Conservation (phyloP, 495 filamentous ascomycete species). For the Penicillium crystallinum region DNA sequence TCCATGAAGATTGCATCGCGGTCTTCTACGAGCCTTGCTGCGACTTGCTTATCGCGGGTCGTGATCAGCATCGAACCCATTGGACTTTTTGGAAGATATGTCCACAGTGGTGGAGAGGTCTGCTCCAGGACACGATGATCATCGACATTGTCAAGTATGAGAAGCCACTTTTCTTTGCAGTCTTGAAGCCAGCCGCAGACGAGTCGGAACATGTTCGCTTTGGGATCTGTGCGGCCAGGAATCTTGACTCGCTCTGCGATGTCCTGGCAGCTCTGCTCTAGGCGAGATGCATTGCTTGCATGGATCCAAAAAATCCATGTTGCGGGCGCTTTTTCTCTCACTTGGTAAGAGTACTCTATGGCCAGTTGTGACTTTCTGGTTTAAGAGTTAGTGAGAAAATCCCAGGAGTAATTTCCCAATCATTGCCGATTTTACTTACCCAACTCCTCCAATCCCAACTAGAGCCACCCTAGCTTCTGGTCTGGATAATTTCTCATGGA, state of each 20-base stretch:
- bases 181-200: not conserved
- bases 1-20: no score
- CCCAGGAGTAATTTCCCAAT: not conserved
- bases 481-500: not conserved
- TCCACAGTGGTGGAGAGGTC: slow-evolving; percentile 15
- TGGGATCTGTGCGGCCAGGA: not conserved
- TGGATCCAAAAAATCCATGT: not conserved
- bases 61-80: slow-evolving; percentile 19
- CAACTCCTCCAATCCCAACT: not conserved
- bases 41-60: no score
- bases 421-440: not conserved
- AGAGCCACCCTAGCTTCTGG: not conserved
- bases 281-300: not conserved
- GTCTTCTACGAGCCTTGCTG: no score
- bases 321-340: not conserved
- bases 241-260: not conserved
- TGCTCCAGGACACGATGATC: slow-evolving; percentile 3
- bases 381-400: not conserved
- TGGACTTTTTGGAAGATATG: slow-evolving; percentile 23
- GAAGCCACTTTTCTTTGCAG: not conserved
- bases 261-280: not conserved
- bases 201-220: not conserved
- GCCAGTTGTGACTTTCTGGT: not conserved
- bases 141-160: not conserved
- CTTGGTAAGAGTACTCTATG: not conserved